A percentile compares a stretch with the other conserved stretches of the same genome.
Evolutionary conservation across 1,284 basidiomycete species (phyloP).

Genomic region (Melampsora medusae): DNA sequence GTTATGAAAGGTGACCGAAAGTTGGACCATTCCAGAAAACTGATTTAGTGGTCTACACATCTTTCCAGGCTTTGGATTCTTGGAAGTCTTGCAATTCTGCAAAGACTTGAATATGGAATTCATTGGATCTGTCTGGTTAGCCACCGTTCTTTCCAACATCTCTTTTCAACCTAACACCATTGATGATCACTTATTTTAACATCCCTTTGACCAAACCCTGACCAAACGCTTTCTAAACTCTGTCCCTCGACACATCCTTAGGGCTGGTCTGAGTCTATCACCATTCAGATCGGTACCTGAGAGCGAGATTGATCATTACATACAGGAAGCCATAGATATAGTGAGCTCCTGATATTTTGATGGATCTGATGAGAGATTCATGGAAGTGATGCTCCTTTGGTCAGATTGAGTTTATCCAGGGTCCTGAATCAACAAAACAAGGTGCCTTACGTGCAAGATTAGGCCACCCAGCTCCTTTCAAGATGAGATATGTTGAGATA

Average conservation of each 20-base stretch:
- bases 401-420: background rate
- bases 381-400: background rate
- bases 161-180: background rate
- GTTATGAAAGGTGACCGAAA: background rate
- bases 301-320: background rate
- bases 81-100: background rate
- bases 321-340: background rate
- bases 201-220: background rate
- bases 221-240: background rate
- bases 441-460: background rate
- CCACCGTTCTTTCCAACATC: too few relatives aligned
- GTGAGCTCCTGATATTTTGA: background rate
- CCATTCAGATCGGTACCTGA: background rate
- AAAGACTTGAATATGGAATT: background rate
- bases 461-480: background rate
- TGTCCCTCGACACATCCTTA: background rate
- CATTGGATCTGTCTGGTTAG: conserved; percentile 2
- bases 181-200: background rate
- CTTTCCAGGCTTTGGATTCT: background rate
- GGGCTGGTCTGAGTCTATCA: conserved; percentile 4
- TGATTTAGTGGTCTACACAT: background rate
- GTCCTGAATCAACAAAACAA: background rate
- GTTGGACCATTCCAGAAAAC: background rate
- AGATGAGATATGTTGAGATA: background rate
- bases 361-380: background rate